Evolutionary conservation across 352 stramenopile genomes (phyloP).

Genomic region (Phytophthora pisi): DNA sequence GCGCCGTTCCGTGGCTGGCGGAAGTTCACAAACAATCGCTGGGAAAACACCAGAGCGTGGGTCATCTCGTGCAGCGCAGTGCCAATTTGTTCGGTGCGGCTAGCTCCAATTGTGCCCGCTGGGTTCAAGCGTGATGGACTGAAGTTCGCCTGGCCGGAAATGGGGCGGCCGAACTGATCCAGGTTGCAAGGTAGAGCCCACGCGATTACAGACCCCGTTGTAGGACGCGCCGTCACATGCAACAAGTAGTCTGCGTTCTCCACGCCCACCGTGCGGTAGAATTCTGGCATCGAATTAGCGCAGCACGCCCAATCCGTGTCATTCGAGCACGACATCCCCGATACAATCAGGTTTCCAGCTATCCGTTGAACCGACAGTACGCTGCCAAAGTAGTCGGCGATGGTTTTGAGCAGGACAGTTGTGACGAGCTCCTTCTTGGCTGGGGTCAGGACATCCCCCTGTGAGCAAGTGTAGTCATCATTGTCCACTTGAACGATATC

Average conservation of each 20-base stretch:
- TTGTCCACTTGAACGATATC: conserved; percentile 61
- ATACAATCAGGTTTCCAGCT: conserved; percentile 66
- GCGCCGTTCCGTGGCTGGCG: conserved; percentile 64
- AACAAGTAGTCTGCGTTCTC: conserved; percentile 78
- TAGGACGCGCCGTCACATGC: conserved; percentile 78
- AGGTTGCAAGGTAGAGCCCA: conserved; percentile 85
- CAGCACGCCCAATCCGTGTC: conserved; percentile 74
- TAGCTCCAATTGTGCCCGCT: conserved; percentile 35
- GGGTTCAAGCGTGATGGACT: conserved; percentile 65
- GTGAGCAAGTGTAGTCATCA: conserved; percentile 51
- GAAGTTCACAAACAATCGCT: conserved; percentile 62
- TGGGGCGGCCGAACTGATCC: conserved; percentile 75
- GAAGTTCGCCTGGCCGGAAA: conserved; percentile 87
- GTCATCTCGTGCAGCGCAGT: conserved; percentile 86
- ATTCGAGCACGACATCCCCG: conserved; percentile 51
- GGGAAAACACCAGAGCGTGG: conserved; percentile 81
- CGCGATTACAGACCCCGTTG: conserved; percentile 69
- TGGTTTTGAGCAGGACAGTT: conserved; percentile 67
- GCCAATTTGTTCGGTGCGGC: conserved; percentile 64
- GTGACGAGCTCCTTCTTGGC: conserved; percentile 74
- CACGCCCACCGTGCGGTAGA: conserved; percentile 57
- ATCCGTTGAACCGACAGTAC: conserved; percentile 74
- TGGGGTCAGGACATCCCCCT: conserved; percentile 63
- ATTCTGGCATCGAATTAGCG: conserved; percentile 44
- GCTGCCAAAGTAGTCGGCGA: conserved; percentile 63